These are phyloP conservation scores for Podospora pseudoanserina DNA, from an alignment of 495 filamentous ascomycete species.

Conservation along the genomic window DNA sequence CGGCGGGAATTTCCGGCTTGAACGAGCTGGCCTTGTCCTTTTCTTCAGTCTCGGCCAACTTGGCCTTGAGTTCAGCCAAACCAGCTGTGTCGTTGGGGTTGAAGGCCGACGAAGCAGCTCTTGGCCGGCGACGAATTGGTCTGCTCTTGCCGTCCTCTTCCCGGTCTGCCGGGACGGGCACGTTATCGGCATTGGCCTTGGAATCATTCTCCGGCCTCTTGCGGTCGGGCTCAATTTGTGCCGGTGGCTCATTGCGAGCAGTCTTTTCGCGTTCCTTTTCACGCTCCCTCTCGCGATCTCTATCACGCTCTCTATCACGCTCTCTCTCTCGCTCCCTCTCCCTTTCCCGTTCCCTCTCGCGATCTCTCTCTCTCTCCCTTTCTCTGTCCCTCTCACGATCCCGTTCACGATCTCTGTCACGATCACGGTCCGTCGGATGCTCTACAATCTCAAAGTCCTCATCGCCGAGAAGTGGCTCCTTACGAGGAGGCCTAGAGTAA, in stretches of 20 bases:
- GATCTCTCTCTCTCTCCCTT: slow-evolving; percentile 23
- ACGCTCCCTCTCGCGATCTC: slow-evolving; percentile 20
- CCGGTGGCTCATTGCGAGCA: slow-evolving; percentile 21
- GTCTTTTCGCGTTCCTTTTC: slow-evolving; percentile 22
- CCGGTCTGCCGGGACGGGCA: slow-evolving; percentile 15
- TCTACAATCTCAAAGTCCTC: slow-evolving; percentile 39
- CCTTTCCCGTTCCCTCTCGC: slow-evolving; percentile 17
- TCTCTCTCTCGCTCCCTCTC: slow-evolving; percentile 12
- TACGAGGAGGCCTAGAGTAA: slow-evolving; percentile 20
- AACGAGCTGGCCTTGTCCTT: slow-evolving; percentile 24
- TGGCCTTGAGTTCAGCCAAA: slow-evolving; percentile 46
- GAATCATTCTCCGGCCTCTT: slow-evolving; percentile 24
- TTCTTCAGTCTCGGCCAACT: slow-evolving; percentile 37
- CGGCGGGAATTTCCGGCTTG: slow-evolving; percentile 18
- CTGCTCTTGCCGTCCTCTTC: slow-evolving; percentile 27
- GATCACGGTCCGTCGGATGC: slow-evolving; percentile 34
- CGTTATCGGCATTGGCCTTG: slow-evolving; percentile 22
- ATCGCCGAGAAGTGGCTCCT: slow-evolving; percentile 32
- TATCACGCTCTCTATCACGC: slow-evolving; percentile 17
- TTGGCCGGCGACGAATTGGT: slow-evolving; percentile 31
- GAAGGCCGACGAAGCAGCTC: slow-evolving; percentile 39
- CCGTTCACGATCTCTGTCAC: slow-evolving; percentile 18
- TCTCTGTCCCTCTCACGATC: slow-evolving; percentile 23
- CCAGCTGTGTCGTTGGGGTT: slow-evolving; percentile 50
- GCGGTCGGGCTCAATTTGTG: slow-evolving; percentile 5